phyloP scores from a whole-genome alignment of 345 rosid species.

The Rubroshorea leprosula region DNA sequence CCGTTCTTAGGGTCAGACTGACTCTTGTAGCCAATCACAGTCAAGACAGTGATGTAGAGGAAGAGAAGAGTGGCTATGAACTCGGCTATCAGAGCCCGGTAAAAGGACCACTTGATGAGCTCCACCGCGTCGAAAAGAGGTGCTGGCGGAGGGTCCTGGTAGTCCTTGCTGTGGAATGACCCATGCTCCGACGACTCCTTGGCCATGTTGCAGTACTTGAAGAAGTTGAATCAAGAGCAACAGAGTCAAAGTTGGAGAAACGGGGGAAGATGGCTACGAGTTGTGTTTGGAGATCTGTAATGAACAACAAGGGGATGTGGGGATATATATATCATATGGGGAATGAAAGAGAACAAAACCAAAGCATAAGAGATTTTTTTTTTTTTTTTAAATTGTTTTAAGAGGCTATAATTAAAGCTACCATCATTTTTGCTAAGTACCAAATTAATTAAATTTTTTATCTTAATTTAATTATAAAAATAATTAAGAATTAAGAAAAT shows the following conservation, averaged over 20 bases:
- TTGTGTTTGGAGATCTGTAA: background rate
- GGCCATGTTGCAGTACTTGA: constrained; percentile 22
- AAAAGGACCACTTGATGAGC: constrained; percentile 69
- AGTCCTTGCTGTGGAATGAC: constrained; percentile 55
- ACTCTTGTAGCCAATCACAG: constrained; percentile 70
- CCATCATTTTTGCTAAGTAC: too few relatives aligned
- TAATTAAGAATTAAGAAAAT: too few relatives aligned
- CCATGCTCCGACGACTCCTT: constrained; percentile 49
- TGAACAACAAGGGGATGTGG: background rate
- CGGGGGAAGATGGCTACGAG: background rate
- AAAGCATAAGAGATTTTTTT: background rate
- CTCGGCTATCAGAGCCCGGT: constrained; percentile 80
- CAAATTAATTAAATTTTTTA: too few relatives aligned
- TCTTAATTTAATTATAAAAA: too few relatives aligned
- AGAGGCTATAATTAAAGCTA: too few relatives aligned
- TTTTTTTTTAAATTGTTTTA: too few relatives aligned
- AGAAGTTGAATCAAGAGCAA: background rate
- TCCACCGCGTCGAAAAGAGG: constrained; percentile 52
- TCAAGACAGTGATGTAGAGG: constrained; percentile 61
- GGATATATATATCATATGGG: background rate
- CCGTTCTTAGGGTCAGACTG: constrained; percentile 26
- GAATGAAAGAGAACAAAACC: too few relatives aligned
- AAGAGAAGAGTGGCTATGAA: constrained; percentile 80
- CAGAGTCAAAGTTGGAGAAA: background rate
- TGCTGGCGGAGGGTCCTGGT: constrained; percentile 74